Base-by-base conservation (phyloP, 2,329 filamentous ascomycete species). In the Xylariales sp. region DNA sequence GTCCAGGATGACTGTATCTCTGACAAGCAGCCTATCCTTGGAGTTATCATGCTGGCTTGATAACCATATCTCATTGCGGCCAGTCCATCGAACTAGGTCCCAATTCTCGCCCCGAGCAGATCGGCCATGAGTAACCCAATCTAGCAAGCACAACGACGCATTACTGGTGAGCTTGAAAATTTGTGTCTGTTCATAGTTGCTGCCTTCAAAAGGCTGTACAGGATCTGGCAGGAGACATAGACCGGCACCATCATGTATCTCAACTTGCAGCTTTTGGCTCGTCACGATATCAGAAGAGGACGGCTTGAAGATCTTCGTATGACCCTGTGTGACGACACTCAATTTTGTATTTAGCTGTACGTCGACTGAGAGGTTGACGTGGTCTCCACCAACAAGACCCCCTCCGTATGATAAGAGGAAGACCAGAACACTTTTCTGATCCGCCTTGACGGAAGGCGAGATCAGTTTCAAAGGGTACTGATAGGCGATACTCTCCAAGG, bases 391-490 rank as follows among this genome's bases (percentile, higher is more conserved):
- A 2, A 98, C 86, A 11, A 98, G 78, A 2, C 93, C 93, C 31
- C 93, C 93, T 37, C 93, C 93, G 59, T 97, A 98, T 1, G 90
- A 95, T 36, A 98, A 75, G 27, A 97, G 74, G 59, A 95, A 97
- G 29, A 95, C 82, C 22, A 93, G 78, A 7, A 89, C 75, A 43
- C 86, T 86, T 49, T 76, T 73, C 43, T 82, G 74, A 29, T 76
- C 69, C 35, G 75, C 72, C 5, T 82, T 70, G 9, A 84, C 78
- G 11, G 82, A 75, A 2, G 91, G 88, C 0, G 89, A 85, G 47
- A 98, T 87, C 43, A 98, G 77, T 63, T 98, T 98, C 34, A 98
- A 74, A 1, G 93, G 93, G 57, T 97, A 98, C 61, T 95, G 88
- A 60, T 94, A 97, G 25, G 82, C 83, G 50, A 95, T 78, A 22